Evolutionary conservation across 164 flowering plant species (phyloP).

Genomic region (Taxillus chinensis): DNA sequence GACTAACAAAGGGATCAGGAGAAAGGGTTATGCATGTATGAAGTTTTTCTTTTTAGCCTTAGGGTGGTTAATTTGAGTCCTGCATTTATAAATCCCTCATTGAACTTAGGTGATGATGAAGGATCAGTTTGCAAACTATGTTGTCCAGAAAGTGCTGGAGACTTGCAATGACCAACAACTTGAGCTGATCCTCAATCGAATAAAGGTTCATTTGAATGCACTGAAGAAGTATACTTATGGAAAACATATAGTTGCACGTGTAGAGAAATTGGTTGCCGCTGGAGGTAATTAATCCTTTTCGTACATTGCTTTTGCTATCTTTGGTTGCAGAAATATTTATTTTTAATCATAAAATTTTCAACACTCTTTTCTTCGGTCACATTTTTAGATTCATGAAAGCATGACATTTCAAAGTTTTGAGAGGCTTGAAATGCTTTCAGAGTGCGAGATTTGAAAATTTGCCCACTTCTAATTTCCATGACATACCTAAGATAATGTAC

Average conservation of each 20-base stretch:
- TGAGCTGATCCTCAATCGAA: constrained; percentile 71
- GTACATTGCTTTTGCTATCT: background rate
- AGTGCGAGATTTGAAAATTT: too few relatives aligned
- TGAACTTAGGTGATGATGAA: constrained; percentile 79
- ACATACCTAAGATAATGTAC: background rate
- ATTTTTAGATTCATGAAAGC: background rate
- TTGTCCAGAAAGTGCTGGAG: constrained; percentile 92
- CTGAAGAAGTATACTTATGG: constrained; percentile 90
- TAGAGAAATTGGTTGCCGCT: constrained; percentile 94
- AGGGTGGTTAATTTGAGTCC: too few relatives aligned
- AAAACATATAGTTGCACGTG: constrained; percentile 94
- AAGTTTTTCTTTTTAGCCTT: too few relatives aligned
- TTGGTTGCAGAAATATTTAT: background rate
- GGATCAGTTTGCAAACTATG: constrained; percentile 92
- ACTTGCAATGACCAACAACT: constrained; percentile 92
- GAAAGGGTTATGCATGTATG: too few relatives aligned
- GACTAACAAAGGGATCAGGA: too few relatives aligned
- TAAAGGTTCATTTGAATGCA: constrained; percentile 84
- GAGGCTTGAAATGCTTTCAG: too few relatives aligned
- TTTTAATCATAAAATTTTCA: too few relatives aligned
- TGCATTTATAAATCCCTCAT: background rate
- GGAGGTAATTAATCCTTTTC: constrained; percentile 43
- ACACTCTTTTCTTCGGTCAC: background rate
- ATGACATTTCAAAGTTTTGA: too few relatives aligned
- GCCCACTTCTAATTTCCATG: background rate